Percentiles rank a stretch among this genome's conserved stretches.
Evolutionary conservation across 805 yeast genomes (phyloP).

Genomic region (Teunomyces cretensis): DNA sequence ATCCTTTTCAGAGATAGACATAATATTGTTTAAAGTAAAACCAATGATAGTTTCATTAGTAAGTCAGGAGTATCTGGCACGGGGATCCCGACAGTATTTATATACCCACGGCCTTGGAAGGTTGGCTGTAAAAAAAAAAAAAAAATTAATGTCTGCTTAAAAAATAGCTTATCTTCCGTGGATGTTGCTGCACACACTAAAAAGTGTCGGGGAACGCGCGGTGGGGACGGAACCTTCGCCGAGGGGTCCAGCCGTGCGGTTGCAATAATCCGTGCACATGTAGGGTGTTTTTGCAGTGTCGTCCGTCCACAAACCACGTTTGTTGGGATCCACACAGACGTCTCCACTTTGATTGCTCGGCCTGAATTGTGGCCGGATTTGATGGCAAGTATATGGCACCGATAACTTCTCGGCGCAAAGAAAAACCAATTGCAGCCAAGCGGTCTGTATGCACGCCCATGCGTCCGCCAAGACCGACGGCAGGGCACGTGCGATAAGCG

Average conservation of each 20-base stretch:
- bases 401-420: slow-evolving; percentile 4
- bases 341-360: not conserved
- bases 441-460: not conserved
- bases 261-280: no score
- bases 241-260: slow-evolving; percentile 1
- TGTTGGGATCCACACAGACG: no score
- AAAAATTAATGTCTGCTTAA: not conserved
- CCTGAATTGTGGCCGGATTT: not conserved
- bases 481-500: not conserved
- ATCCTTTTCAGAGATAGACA: slow-evolving; percentile 1
- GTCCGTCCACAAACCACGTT: no score
- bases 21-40: not conserved
- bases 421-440: slow-evolving; percentile 3
- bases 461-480: not conserved
- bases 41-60: slow-evolving; percentile 2
- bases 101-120: not conserved
- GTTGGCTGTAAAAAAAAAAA: not conserved
- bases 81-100: not conserved
- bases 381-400: not conserved
- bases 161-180: not conserved
- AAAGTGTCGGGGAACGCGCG: not conserved
- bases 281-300: no score
- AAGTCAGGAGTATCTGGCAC: not conserved
- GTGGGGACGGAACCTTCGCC: no score
- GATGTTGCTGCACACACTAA: not conserved